phyloP scores from a whole-genome alignment of 148 eudicot species.

The Rhododendron vialii region DNA sequence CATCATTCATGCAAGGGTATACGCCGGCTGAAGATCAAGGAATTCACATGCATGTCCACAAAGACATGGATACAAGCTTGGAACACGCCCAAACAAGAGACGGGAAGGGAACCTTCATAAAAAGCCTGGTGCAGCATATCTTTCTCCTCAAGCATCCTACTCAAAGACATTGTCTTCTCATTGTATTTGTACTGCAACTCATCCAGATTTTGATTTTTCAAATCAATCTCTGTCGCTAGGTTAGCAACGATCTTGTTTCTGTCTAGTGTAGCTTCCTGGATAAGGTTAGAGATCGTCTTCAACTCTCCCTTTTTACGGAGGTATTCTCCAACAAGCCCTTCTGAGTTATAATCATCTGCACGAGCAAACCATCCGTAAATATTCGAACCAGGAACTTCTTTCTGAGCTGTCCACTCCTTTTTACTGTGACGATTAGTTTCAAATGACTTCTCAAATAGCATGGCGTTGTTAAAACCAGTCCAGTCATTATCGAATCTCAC shows the following conservation, averaged over 20 bases:
- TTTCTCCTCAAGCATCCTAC: conserved; percentile 54
- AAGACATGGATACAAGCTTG: not conserved
- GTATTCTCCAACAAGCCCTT: conserved; percentile 54
- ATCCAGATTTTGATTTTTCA: conserved; percentile 38
- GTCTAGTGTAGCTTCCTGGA: conserved; percentile 36
- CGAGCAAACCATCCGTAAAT: conserved; percentile 85
- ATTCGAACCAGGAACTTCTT: conserved; percentile 24
- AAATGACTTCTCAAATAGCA: conserved; percentile 70
- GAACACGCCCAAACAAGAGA: not conserved
- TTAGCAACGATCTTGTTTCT: conserved; percentile 30
- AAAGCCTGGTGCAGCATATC: conserved; percentile 51
- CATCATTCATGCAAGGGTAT: not conserved
- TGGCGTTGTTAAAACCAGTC: conserved; percentile 59
- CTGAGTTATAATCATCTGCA: conserved; percentile 51
- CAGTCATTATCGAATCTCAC: conserved; percentile 59
- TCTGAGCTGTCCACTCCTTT: conserved; percentile 48
- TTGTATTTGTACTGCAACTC: conserved; percentile 51
- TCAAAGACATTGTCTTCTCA: conserved; percentile 46
- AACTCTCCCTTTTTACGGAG: conserved; percentile 49
- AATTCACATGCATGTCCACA: conserved; percentile 2
- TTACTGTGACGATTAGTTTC: conserved; percentile 52
- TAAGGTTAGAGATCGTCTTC: conserved; percentile 49
- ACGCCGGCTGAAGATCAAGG: not conserved
- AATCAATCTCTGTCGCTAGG: conserved; percentile 53
- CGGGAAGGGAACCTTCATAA: conserved; percentile 38